Percentiles rank a stretch among this genome's conserved stretches.
phyloP scores from a whole-genome alignment of 345 rosid species.

The Bruguiera parviflora region DNA sequence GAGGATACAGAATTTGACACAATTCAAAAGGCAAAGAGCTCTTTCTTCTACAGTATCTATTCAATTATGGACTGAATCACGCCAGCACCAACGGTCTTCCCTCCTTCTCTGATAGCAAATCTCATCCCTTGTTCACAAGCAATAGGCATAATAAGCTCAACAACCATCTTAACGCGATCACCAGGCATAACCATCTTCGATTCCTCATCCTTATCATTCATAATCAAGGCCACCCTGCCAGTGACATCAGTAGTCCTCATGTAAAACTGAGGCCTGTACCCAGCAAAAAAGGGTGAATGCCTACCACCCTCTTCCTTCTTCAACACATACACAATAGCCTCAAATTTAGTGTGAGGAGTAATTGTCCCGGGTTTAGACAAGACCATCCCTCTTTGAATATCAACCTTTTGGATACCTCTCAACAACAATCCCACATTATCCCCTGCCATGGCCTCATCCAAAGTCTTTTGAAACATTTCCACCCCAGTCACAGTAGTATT shows the following conservation, averaged over 20 bases:
- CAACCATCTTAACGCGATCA: slow-evolving; percentile 84
- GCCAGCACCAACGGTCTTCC: slow-evolving; percentile 93
- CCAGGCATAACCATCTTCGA: slow-evolving; percentile 99
- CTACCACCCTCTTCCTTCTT: slow-evolving; percentile 99
- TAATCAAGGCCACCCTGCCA: slow-evolving; percentile 65
- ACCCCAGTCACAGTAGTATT: slow-evolving; percentile 71
- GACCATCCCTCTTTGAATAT: slow-evolving; percentile 96
- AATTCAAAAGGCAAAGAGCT: slow-evolving; percentile 21
- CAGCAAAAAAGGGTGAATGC: slow-evolving; percentile 85
- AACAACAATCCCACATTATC: slow-evolving; percentile 91
- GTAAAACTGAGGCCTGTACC: slow-evolving; percentile 90
- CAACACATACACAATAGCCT: slow-evolving; percentile 78
- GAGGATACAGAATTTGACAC: slow-evolving; percentile 24
- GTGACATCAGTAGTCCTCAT: slow-evolving; percentile 97
- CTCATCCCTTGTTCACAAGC: slow-evolving; percentile 96
- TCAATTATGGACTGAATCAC: slow-evolving; percentile 77
- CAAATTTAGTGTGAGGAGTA: slow-evolving; percentile 72
- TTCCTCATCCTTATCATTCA: slow-evolving; percentile 91
- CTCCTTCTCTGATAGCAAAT: slow-evolving; percentile 97
- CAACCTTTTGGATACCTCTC: slow-evolving; percentile 79
- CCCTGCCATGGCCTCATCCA: slow-evolving; percentile 88
- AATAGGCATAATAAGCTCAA: slow-evolving; percentile 87
- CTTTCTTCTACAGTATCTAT: slow-evolving; percentile 15
- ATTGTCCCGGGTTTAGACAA: slow-evolving; percentile 87
- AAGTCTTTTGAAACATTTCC: slow-evolving; percentile 86